Evolutionary conservation across 768 basidiomycete species (phyloP), one percentile per base, ranked within the genome.

Genomic region (Tephrocybe sp.): DNA sequence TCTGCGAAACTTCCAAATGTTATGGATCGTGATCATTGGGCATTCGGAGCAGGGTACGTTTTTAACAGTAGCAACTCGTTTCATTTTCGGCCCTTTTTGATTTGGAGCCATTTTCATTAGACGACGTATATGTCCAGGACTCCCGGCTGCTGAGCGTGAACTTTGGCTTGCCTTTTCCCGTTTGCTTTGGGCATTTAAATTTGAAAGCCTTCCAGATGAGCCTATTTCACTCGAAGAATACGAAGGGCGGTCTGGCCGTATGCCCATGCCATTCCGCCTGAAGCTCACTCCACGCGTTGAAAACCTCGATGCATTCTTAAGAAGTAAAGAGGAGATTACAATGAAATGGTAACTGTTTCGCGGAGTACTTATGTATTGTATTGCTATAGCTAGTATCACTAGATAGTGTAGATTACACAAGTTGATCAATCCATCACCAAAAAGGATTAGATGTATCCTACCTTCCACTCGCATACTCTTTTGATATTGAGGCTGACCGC

Each of bases 11-110:
- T 73, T 22, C 14, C 68, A 3, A 65, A 77, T 55, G 65, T 72
- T 2, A 65, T 68, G 61, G 68, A 78, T 34, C 68, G 76, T 23
- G 77, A 79, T 49, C 74, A 77, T 49, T 79, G 77, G 77, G 65
- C 68, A 48, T 79, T 75, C 49, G 77, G 77, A 13, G 74, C 65
- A 1, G 77, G 76, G 76, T 78, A 56, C 39, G 72, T 14, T 11
- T 3, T 32, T 6, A 20, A 16, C 7, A 4, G 17, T 34, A 5
- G 13, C 33, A 33, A 16, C 19, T n/a, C 14, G n/a, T 4, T 4
- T 5, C 22, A 33, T 36, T 17, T 40, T 48, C 31, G 35, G 26
- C 5, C 19, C 26, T 3, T 26, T 26, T 26, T 26, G 7, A 26
- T 4, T 43, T 8, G n/a, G n/a, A n/a, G n/a, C n/a, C n/a, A n/a